Conservation (phyloP, 768 basidiomycete species). For the Crucibulum laeve region DNA sequence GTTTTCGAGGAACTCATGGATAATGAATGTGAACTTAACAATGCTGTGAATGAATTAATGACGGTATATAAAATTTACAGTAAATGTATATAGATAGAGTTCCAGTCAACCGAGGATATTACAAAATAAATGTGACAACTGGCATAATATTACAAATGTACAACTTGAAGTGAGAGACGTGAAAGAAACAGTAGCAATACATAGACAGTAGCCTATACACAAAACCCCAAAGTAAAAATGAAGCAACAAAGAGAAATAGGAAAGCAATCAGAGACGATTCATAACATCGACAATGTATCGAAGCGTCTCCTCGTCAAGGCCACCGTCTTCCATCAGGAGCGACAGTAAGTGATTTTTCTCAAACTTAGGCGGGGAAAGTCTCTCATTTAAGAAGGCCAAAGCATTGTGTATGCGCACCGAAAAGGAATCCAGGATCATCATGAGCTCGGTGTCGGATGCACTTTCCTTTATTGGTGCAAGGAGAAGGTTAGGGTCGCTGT, state of each 20-base stretch:
- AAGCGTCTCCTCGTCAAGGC: constrained; percentile 47
- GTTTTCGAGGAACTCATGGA: too few species aligned
- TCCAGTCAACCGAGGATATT: too few species aligned
- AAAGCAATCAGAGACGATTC: constrained; percentile 9
- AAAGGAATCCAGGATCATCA: constrained; percentile 70
- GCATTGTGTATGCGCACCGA: constrained; percentile 76
- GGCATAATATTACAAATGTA: too few species aligned
- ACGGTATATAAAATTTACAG: too few species aligned
- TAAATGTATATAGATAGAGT: too few species aligned
- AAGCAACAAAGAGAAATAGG: neutral
- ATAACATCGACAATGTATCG: constrained; percentile 24
- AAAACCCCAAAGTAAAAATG: too few species aligned
- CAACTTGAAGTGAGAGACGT: too few species aligned
- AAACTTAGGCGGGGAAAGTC: constrained; percentile 15
- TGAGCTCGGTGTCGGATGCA: constrained; percentile 70
- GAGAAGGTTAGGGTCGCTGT: constrained; percentile 58
- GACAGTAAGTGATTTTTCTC: constrained; percentile 27
- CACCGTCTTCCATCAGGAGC: constrained; percentile 28
- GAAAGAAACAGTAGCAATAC: too few species aligned
- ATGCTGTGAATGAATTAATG: too few species aligned
- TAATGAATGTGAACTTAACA: too few species aligned
- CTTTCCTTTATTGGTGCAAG: constrained; percentile 67
- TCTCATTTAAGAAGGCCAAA: constrained; percentile 30
- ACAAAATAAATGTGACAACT: too few species aligned
- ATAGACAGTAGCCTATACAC: too few species aligned